Evolutionary conservation across 1,284 basidiomycete genomes (phyloP), one percentile per base, ranked within the genome.

Genomic region (Cryptococcus sp.): DNA sequence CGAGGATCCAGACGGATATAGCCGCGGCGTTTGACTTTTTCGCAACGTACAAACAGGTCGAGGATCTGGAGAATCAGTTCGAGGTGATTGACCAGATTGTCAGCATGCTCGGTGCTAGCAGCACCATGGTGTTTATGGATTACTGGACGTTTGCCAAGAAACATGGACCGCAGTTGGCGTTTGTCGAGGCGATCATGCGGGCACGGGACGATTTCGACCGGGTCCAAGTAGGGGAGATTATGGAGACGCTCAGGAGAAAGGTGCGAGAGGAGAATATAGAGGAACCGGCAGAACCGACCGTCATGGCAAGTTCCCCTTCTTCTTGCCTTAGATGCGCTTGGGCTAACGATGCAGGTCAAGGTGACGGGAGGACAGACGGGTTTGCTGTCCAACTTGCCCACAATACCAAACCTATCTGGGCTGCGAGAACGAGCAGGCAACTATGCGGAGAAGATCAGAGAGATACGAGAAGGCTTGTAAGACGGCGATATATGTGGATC

Each of bases 121-220:
- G 88, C 68, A 88, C 90, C 57, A 84, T 98, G 77, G 85, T 88
- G 3, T 97, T 97, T 76, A 76, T 98, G 52, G 93, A 94, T 21
- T 97, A 85, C 72, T 91, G 88, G 87, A 80, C 83, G 11, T 98
- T 99, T 71, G 94, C 93, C n/a, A 90, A 92, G 64, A 81, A 86
- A 16, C 87, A 97, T 69, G 94, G 95, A 3, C 90, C 94, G 12
- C 93, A 94, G 60, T 78, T 97, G 28, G 78, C 82, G 3, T 98
- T 97, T 65, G 84, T 95, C 23, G 93, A 98, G 68, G 80, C 84
- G 3, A 62, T 97, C 41, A 86, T 97, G 80, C 87, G 85, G 66
- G 84, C 87, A 6, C 79, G 95, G 42, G 87, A 87, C 56, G 93
- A 98, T 73, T 76, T 97, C 48, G 93, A 97, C 72, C 82, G 89